Base-by-base conservation (phyloP, 805 yeast species). In the Starmera quercuum region DNA sequence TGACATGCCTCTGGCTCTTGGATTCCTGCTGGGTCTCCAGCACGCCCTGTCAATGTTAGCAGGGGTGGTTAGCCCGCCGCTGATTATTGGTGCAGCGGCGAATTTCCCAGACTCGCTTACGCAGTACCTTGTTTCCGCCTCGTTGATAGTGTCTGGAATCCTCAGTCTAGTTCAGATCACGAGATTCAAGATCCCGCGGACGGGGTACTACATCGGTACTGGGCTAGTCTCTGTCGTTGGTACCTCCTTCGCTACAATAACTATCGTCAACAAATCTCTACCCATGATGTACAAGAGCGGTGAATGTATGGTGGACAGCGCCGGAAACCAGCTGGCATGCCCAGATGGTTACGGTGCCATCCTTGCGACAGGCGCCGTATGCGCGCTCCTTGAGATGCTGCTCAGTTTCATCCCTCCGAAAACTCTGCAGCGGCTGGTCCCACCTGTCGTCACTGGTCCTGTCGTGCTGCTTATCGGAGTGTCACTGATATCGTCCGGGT, bases 381-480 rank as follows among this genome's bases (percentile, higher is more conserved):
- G 95, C 60, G 83, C 86, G 4, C 63, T 88, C 24, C 49, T 87
- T 15, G 94, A 84, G 64, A 67, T 88, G 26, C 45, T 68, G 7
- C 53, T 84, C 33, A 81, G 95, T 1, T 87, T 88, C 55, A 56
- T 80, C 45, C 96, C 97, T 9, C 76, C 95, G 5, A 68, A 65
- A 24, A 44, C 69, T 11, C 66, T 87, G 44, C 86, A 83, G 56
- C 75, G 67, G 39, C 49, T 83, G 23, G 87, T 87, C 64, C 96
- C 96, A 14, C 88, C 95, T 24, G 62, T 85, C 34, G 96, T 88
- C 40, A 87, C 95, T 20, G 96, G 96, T 37, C 95, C 95, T 8
- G 95, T 87, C 30, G 95, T 87, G 20, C 59, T 87, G 35, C 67
- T 87, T 22, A 86, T 87, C 51, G 97, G 96, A 46, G 67, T 78